Conservation (phyloP, 148 eudicot species). For the Rheum nobile region DNA sequence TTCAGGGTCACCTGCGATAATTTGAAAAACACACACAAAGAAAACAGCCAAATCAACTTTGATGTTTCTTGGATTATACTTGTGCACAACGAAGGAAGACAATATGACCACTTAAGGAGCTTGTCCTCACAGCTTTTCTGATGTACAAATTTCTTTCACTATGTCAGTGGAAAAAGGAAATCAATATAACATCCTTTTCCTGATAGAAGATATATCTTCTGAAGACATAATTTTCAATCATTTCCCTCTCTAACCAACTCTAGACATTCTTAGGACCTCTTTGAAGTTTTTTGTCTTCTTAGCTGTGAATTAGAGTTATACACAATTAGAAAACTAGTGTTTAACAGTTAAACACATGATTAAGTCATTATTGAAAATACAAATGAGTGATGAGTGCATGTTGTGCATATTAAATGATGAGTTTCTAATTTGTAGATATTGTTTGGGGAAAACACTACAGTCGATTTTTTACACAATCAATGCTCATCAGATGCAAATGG, state of each 20-base stretch:
- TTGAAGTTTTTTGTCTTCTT: background rate
- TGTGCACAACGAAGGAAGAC: background rate
- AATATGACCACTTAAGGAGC: too few relatives aligned
- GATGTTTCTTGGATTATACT: background rate
- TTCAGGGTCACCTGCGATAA: slow-evolving; percentile 89
- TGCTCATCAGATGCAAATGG: too few relatives aligned
- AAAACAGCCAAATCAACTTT: background rate
- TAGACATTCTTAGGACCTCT: background rate
- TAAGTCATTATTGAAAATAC: background rate
- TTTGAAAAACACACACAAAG: slow-evolving; percentile 30
- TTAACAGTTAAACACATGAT: background rate
- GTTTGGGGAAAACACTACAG: too few relatives aligned
- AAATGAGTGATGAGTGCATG: slow-evolving; percentile 2
- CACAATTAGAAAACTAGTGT: background rate
- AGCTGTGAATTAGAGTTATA: background rate
- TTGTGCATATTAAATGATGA: background rate
- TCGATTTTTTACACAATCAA: too few relatives aligned
- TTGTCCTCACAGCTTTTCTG: too few relatives aligned
- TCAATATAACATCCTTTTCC: background rate
- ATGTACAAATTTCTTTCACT: too few relatives aligned
- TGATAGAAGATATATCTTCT: too few relatives aligned
- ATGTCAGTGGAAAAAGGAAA: too few relatives aligned
- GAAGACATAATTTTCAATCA: background rate
- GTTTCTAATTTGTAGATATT: too few relatives aligned
- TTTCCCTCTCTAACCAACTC: background rate